phyloP scores from a whole-genome alignment of 1,284 basidiomycete species.

The Naganishia cerealis region DNA sequence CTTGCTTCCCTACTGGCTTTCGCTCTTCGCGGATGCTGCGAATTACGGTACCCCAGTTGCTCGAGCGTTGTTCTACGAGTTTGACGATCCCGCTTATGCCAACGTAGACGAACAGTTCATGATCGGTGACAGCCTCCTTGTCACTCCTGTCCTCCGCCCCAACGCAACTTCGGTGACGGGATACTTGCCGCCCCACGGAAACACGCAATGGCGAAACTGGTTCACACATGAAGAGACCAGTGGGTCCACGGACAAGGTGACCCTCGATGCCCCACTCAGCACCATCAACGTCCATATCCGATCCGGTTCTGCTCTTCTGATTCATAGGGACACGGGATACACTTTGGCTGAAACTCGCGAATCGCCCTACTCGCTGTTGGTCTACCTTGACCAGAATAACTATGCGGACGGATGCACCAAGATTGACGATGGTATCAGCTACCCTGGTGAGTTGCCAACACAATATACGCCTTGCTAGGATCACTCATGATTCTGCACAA shows the following conservation, averaged over 20 bases:
- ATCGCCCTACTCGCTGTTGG: constrained; percentile 61
- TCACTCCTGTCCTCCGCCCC: constrained; percentile 70
- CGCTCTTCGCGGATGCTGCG: constrained; percentile 70
- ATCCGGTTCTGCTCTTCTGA: constrained; percentile 62
- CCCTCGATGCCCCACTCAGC: constrained; percentile 63
- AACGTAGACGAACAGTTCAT: constrained; percentile 68
- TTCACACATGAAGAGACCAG: constrained; percentile 62
- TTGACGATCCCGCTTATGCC: constrained; percentile 65
- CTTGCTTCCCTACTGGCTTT: constrained; percentile 73
- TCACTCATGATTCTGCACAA: not conserved
- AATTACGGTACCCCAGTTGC: constrained; percentile 66
- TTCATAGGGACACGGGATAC: constrained; percentile 62
- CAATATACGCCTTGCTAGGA: too few relatives aligned
- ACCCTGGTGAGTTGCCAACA: constrained; percentile 34
- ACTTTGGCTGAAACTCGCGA: constrained; percentile 63
- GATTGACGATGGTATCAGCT: constrained; percentile 62
- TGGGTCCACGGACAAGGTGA: constrained; percentile 49
- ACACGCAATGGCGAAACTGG: constrained; percentile 70
- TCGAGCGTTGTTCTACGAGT: constrained; percentile 73
- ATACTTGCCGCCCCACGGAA: constrained; percentile 51
- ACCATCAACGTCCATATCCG: constrained; percentile 70
- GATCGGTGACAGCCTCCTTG: constrained; percentile 66
- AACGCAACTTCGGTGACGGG: constrained; percentile 60
- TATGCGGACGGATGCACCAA: constrained; percentile 62
- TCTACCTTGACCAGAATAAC: constrained; percentile 59